Evolutionary conservation across 345 rosid species (phyloP), one percentile per base, ranked within the genome.

Genomic region (Brassica napus): DNA sequence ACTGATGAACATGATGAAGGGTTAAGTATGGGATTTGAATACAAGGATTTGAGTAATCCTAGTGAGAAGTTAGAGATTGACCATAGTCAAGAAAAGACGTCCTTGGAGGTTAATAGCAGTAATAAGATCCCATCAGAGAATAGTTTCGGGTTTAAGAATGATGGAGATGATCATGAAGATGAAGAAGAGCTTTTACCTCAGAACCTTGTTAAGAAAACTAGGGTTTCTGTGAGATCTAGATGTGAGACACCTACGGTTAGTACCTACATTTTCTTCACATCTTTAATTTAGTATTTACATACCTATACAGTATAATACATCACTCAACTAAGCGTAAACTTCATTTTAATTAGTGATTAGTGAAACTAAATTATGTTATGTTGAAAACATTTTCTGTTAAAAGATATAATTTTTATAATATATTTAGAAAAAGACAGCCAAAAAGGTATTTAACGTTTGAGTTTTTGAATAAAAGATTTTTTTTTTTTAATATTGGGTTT

Each of bases 161-260:
- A 80, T 62, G 75, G 31, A 67, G 74, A 74, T 62, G 72, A 35
- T 61, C 75, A 37, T 74, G 84, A 78, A 70, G 91, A 85, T 23
- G 89, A 89, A 28, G 95, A 91, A 75, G 84, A 90, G 79, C 72
- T 68, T 65, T 81, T 79, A 52, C 90, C 85, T 30, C 95, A 89
- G 71, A 89, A 79, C 74, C 85, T 88, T 1, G 83, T 82, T 32
- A 94, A 94, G 87, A 94, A 86, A 85, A 83, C 91, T 81, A 90
- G 97, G 89, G 98, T 94, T 85, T 92, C 88, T 24, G 97, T 94
- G 26, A 81, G 97, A 83, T 87, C 94, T 60, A 85, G 92, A 84
- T 94, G 98, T 39, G 92, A 92, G 26, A 85, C 95, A 11, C 91
- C 97, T 1, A 94, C 97, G 87, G 98, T 94, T 9, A 82, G 86